phyloP scores from a whole-genome alignment of 2,329 filamentous ascomycete genomes.

The Claviceps paspali region DNA sequence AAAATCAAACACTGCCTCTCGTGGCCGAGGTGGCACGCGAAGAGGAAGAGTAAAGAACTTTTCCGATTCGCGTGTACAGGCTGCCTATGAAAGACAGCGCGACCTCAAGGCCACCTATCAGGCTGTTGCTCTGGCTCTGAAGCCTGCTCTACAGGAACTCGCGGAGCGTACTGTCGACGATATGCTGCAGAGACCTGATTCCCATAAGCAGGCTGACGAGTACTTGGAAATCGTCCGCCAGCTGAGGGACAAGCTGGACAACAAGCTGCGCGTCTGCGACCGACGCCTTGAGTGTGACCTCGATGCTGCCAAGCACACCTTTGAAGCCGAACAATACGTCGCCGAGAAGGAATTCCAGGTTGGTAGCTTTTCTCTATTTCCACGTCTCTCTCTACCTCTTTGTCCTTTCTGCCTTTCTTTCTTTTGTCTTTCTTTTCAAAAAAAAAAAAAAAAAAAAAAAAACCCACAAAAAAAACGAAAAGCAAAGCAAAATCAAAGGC shows the following conservation, averaged over 20 bases:
- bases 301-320: conserved; percentile 23
- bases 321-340: conserved; percentile 18
- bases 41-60: conserved; percentile 42
- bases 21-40: conserved; percentile 23
- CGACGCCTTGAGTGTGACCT: conserved; percentile 20
- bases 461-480: too few relatives aligned
- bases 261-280: conserved; percentile 17
- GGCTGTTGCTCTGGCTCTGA: conserved; percentile 46
- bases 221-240: conserved; percentile 34
- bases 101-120: conserved; percentile 51
- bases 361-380: conserved; percentile 10
- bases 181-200: conserved; percentile 37
- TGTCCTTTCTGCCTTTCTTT: too few relatives aligned
- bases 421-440: too few relatives aligned
- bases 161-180: conserved; percentile 43
- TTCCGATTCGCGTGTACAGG: conserved; percentile 37
- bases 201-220: conserved; percentile 37
- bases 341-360: conserved; percentile 23
- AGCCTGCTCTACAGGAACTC: conserved; percentile 49
- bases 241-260: conserved; percentile 23
- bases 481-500: too few relatives aligned
- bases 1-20: conserved; percentile 21
- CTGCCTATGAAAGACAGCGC: conserved; percentile 46
- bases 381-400: neutral
- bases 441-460: too few relatives aligned